Percentiles rank a stretch among this genome's conserved stretches.
phyloP scores from a whole-genome alignment of 1,139 yeast genomes.

The Candida sanyaensis region DNA sequence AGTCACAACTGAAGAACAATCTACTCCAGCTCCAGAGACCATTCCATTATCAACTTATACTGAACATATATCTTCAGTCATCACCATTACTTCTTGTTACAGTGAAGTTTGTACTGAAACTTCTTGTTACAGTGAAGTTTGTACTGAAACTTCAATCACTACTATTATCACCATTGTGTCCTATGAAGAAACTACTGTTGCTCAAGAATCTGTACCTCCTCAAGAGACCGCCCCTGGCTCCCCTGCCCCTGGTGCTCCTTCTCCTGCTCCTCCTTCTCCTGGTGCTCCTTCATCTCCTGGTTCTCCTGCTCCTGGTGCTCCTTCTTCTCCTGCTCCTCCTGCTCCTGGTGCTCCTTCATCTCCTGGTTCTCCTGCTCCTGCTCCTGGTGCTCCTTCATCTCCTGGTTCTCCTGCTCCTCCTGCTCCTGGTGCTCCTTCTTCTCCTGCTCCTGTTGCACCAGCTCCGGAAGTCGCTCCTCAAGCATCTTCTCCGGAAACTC shows the following conservation, averaged over 20 bases:
- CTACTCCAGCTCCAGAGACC: background rate
- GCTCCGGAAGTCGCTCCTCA: background rate
- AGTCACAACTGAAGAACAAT: background rate
- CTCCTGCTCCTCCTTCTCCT: too few species aligned
- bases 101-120: slow-evolving; percentile 25
- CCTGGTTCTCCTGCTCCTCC: too few species aligned
- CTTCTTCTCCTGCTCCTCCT: background rate
- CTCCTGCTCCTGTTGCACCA: background rate
- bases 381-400: background rate
- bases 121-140: too few species aligned
- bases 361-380: too few species aligned
- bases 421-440: background rate
- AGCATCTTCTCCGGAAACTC: too few species aligned
- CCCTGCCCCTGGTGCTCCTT: too few species aligned
- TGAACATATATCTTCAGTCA: slow-evolving; percentile 17
- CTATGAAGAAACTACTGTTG: too few species aligned
- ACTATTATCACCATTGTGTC: too few species aligned
- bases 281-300: too few species aligned
- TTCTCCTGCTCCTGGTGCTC: slow-evolving; percentile 15
- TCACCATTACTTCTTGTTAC: slow-evolving; percentile 22
- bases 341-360: too few species aligned
- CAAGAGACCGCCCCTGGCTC: too few species aligned
- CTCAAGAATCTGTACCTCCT: background rate
- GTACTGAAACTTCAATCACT: too few species aligned
- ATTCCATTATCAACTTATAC: slow-evolving; percentile 11